These are phyloP conservation scores for Coffea canephora DNA, from an alignment of 257 asterid genomes.

Conservation along the genomic window DNA sequence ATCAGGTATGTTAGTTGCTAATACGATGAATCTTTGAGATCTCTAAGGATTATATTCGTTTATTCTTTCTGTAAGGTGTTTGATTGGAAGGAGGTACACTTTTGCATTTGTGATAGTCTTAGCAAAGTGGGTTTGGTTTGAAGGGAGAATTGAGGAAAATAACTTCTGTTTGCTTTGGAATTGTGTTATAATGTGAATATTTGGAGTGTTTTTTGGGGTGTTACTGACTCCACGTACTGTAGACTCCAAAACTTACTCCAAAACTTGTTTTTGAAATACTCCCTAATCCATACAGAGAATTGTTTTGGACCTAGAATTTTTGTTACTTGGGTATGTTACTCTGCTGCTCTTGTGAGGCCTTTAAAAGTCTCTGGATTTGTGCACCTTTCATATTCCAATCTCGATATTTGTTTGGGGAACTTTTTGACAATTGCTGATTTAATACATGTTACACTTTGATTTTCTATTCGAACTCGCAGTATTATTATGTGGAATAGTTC, in stretches of 20 bases:
- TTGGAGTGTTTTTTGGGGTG: too few relatives aligned
- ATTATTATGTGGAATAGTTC: not conserved
- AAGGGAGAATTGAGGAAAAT: not conserved
- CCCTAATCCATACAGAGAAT: too few relatives aligned
- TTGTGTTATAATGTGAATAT: not conserved
- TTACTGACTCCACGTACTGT: too few relatives aligned
- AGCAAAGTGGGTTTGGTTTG: not conserved
- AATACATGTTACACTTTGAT: not conserved
- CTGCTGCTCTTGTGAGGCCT: not conserved
- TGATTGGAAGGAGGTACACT: not conserved
- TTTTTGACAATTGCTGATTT: not conserved
- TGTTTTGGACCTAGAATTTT: not conserved
- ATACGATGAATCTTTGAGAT: not conserved
- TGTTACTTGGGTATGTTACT: not conserved
- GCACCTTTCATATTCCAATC: not conserved
- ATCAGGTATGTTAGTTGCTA: conserved; percentile 58
- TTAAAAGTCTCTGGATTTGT: not conserved
- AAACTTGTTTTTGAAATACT: too few relatives aligned
- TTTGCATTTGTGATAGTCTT: not conserved
- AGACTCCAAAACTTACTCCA: too few relatives aligned
- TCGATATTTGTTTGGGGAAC: not conserved
- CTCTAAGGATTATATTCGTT: not conserved
- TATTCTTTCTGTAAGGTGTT: not conserved
- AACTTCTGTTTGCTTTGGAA: not conserved
- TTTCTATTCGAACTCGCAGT: not conserved